phyloP scores from a whole-genome alignment of 2,329 filamentous ascomycete genomes.

The Pyrenophora seminiperda region DNA sequence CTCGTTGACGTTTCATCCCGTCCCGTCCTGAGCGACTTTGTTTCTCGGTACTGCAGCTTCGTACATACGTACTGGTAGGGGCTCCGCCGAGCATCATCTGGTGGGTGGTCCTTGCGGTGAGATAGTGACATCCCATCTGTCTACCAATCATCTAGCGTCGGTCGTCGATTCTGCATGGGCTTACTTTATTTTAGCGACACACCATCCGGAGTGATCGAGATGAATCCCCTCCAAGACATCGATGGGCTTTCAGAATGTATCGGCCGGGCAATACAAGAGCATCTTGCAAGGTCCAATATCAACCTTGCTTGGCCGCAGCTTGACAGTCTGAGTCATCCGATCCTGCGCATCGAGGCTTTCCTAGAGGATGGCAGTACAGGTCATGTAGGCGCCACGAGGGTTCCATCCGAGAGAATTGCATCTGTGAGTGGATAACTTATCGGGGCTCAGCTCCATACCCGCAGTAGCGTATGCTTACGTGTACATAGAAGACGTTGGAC shows the following conservation, averaged over 20 bases:
- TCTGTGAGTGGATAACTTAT: conserved; percentile 27
- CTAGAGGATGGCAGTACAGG: conserved; percentile 32
- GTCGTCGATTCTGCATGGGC: conserved; percentile 1
- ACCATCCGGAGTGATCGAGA: conserved; percentile 1
- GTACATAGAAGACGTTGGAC: conserved; percentile 32
- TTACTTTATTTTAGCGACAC: neutral
- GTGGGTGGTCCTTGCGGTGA: neutral
- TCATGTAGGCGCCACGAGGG: conserved; percentile 5
- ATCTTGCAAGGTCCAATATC: conserved; percentile 32
- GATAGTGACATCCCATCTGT: neutral
- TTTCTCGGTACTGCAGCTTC: neutral
- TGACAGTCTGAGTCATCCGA: conserved; percentile 28
- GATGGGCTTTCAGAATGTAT: conserved; percentile 41
- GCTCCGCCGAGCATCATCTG: conserved; percentile 2
- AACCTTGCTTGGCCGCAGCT: conserved; percentile 34
- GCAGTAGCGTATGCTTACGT: conserved; percentile 12
- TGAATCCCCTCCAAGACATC: conserved; percentile 27
- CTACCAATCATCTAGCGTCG: conserved; percentile 1
- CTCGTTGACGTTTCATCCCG: neutral
- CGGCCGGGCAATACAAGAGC: conserved; percentile 36
- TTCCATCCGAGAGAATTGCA: conserved; percentile 32
- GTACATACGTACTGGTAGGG: neutral
- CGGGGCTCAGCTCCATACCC: neutral
- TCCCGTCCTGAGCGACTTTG: neutral
- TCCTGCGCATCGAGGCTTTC: conserved; percentile 41